Evolutionary conservation across 805 yeast genomes (phyloP).

Genomic region (Cyberlindnera euphorbiae): DNA sequence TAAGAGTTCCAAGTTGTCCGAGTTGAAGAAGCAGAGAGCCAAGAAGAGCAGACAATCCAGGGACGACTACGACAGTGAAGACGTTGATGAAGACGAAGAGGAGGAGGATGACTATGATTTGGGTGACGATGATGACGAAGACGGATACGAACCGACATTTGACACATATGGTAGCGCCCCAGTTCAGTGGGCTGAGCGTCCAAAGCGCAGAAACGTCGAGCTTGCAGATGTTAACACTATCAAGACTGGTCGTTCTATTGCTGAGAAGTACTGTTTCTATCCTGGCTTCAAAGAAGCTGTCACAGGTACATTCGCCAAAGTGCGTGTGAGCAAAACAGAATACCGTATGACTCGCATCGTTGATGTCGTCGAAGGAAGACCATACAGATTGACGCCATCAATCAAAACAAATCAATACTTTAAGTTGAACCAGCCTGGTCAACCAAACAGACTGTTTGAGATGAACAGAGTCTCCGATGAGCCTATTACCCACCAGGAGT

Average conservation of each 20-base stretch:
- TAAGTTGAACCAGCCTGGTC: constrained; percentile 76
- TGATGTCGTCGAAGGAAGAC: constrained; percentile 49
- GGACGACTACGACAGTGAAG: constrained; percentile 41
- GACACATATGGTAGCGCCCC: constrained; percentile 39
- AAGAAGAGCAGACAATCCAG: constrained; percentile 43
- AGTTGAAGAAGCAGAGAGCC: constrained; percentile 71
- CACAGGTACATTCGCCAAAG: constrained; percentile 73
- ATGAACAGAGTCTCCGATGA: constrained; percentile 79
- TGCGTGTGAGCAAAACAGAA: constrained; percentile 65
- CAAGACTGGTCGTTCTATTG: constrained; percentile 71
- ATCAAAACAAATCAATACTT: constrained; percentile 52
- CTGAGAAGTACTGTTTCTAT: constrained; percentile 72
- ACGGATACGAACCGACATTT: constrained; percentile 36
- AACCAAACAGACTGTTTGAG: constrained; percentile 66
- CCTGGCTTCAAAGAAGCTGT: constrained; percentile 72
- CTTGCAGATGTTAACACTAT: constrained; percentile 66
- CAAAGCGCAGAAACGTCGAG: constrained; percentile 41
- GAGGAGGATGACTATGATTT: constrained; percentile 38
- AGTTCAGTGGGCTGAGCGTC: constrained; percentile 45
- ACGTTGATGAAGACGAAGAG: constrained; percentile 37
- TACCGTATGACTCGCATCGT: constrained; percentile 84
- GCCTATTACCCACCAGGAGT: constrained; percentile 66
- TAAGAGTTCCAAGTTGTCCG: constrained; percentile 54
- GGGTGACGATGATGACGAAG: constrained; percentile 40
- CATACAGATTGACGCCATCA: constrained; percentile 43